A percentile compares a stretch with the other conserved stretches of the same genome.
Conservation (phyloP, 495 filamentous ascomycete genomes). For the Hyaloscypha bicolor region DNA sequence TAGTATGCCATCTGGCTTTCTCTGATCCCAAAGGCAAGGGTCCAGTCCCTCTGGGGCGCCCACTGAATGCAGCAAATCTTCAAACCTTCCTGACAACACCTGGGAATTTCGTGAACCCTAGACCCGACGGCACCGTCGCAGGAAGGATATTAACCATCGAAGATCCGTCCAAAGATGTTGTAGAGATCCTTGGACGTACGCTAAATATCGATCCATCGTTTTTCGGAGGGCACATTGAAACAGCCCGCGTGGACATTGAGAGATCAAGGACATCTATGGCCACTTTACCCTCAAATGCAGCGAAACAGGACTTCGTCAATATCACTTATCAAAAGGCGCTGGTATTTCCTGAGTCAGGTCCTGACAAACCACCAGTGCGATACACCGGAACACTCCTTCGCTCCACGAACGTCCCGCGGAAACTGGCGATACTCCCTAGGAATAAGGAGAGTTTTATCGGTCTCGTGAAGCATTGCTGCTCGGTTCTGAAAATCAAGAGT, state of each 20-base stretch:
- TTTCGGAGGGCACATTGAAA: constrained; percentile 28
- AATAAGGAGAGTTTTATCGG: constrained; percentile 11
- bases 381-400: no score
- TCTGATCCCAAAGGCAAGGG: no score
- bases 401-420: constrained; percentile 26
- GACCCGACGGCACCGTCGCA: no score
- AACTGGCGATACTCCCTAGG: constrained; percentile 21
- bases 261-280: constrained; percentile 10
- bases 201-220: constrained; percentile 30
- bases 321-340: constrained; percentile 19
- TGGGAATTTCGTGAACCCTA: no score
- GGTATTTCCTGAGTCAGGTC: constrained; percentile 15
- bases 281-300: constrained; percentile 21
- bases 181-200: constrained; percentile 19
- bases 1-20: no score
- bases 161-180: constrained; percentile 18
- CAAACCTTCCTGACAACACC: no score
- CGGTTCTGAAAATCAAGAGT: constrained; percentile 4
- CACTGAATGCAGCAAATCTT: no score
- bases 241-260: constrained; percentile 6
- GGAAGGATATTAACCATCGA: constrained; percentile 22
- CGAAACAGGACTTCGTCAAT: constrained; percentile 27
- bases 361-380: no score
- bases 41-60: no score
- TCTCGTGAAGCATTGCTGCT: constrained; percentile 22